These are phyloP conservation scores for Pterulicium gracile DNA, from an alignment of 1,284 basidiomycete species.

Conservation along the genomic window DNA sequence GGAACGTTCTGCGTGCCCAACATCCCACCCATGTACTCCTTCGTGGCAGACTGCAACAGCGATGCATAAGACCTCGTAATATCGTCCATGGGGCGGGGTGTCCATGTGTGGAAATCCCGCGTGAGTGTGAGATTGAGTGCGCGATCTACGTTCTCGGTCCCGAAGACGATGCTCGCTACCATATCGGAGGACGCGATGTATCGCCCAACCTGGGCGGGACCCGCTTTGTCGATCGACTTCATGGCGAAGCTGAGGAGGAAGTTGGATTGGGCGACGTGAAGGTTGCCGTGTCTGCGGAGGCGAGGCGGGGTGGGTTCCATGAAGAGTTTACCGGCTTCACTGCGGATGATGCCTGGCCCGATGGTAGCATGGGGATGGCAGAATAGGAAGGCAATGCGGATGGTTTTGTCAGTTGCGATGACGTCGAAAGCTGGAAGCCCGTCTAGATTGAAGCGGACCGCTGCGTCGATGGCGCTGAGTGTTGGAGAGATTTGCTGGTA, in stretches of 20 bases:
- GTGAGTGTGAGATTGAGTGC: neutral
- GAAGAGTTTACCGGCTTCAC: conserved; percentile 1
- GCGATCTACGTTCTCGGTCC: neutral
- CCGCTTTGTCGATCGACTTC: neutral
- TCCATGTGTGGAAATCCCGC: neutral
- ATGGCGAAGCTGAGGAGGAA: conserved; percentile 14
- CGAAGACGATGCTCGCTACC: conserved; percentile 7
- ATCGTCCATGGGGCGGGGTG: neutral
- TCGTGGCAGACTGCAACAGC: neutral
- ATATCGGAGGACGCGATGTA: conserved; percentile 14
- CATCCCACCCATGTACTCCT: neutral
- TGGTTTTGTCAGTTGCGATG: conserved; percentile 11
- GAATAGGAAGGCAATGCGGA: conserved; percentile 13
- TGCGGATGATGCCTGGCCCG: conserved; percentile 18
- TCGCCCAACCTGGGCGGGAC: conserved; percentile 12
- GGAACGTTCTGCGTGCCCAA: conserved; percentile 14
- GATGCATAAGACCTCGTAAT: neutral
- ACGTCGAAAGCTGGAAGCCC: conserved; percentile 11
- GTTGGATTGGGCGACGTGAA: conserved; percentile 14
- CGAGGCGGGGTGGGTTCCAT: conserved; percentile 9
- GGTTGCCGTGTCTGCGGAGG: conserved; percentile 13
- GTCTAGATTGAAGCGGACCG: conserved; percentile 11
- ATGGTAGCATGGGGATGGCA: conserved; percentile 16
- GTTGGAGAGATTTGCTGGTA: conserved; percentile 15
- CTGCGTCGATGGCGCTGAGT: conserved; percentile 13